Base-by-base conservation (phyloP, 805 yeast species). In the Ogataea methanolica region DNA sequence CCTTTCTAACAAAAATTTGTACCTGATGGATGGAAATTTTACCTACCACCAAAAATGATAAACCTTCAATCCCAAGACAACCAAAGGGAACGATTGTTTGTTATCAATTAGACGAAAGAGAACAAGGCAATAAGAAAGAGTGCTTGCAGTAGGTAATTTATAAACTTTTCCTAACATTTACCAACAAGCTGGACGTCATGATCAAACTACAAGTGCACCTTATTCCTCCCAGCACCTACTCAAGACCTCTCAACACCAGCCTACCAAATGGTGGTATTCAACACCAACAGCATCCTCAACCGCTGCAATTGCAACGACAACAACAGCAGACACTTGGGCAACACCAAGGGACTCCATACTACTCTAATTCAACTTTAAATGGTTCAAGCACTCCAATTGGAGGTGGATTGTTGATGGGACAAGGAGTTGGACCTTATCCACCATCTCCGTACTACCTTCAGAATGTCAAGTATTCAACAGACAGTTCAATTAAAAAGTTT, bases 401-500 rank as follows among this genome's bases (percentile, higher is more conserved):
- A 6, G 47, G 46, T 29, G 54, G 52, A 7, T n/a, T 45, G 29
- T 11, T 36, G 29, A 22, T 31, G 5, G 31, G 31, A 3, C 9
- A 26, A 26, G 31, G 31, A 26, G 19, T 44, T n/a, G 41, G 45
- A 8, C 16, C 49, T 3, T 47, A 44, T 31, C 47, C 53, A 11
- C 41, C 54, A 9, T 51, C 61, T n/a, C 54, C 54, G 4, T 50
- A 51, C 29, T 41, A 31, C 36, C 26, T 38, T 29, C 39, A 38
- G 19, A 39, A 16, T 21, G 5, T 34, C 16, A 48, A 39, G 11
- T 33, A 34, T 6, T 39, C 16, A 6, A 31, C 41, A 6, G 52
- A 16, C 6, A 22, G 6, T 39, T 21, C 51, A 14, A 50, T 55
- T 6, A 65, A 59, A 41, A 81, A 82, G 62, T 84, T 88, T 57